Base-by-base conservation (phyloP, 768 basidiomycete genomes). In the Termitomyces sp. region DNA sequence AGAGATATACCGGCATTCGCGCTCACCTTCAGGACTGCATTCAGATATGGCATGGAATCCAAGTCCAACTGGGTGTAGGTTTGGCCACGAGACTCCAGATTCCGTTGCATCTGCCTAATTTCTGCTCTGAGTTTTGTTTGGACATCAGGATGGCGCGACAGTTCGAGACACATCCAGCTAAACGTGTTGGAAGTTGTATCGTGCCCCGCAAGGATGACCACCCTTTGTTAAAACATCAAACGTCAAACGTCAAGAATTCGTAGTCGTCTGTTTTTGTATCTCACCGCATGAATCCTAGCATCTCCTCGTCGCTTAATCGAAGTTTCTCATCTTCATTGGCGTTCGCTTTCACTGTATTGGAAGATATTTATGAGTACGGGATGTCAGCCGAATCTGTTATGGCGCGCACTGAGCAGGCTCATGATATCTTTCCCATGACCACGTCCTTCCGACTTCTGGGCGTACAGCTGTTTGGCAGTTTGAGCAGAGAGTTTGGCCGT, bases 121-220 rank as follows among this genome's bases (percentile, higher is more conserved):
- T 92, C 91, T 0, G 73, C 69, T 17, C 92, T 82, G 42, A 93
- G 81, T 60, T 76, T 79, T 2, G 72, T 74, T 72, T 94, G 91
- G 6, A 85, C 71, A 8, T 83, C 75, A 0, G 83, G 83, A 63
- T 85, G 75, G 37, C 77, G 80, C 10, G 86, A 80, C 36, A 94
- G 77, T 62, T 87, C 84, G 56, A 87, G 76, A 12, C 91, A 71
- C 6, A 81, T 78, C 86, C 87, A 92, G 56, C 76, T 77, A 49
- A 88, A 63, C 0, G 81, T 78, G 60, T 79, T 84, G 0, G 87
- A 79, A 11, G 84, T 86, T 9, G 86, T 86, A 67, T 88, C 87
- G 66, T 88, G 81, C 1, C 83, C 84, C 5, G 82, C 82, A 38
- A 83, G 61, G 36, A 83, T 72, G 14, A 84, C 74, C 2, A 78